These are phyloP conservation scores for Aureobasidium namibiae DNA, from an alignment of 2,329 filamentous ascomycete genomes.

Conservation along the genomic window DNA sequence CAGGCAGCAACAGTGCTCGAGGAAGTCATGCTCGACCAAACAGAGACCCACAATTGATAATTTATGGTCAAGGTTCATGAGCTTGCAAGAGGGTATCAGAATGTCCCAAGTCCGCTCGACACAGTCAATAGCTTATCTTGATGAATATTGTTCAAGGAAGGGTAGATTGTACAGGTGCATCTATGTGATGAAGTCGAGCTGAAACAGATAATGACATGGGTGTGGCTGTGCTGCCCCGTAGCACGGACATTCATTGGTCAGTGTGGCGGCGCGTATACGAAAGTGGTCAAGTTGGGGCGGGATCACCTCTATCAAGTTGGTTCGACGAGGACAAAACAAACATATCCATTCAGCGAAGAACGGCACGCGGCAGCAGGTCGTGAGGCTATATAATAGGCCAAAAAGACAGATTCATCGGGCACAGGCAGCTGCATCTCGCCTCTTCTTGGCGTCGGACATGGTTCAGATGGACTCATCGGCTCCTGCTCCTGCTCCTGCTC, in stretches of 20 bases:
- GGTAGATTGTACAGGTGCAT: too few species aligned
- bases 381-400: neutral
- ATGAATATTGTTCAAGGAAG: too few species aligned
- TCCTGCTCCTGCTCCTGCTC: neutral
- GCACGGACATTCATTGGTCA: neutral
- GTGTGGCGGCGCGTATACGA: slow-evolving; percentile 3
- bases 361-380: neutral
- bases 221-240: neutral
- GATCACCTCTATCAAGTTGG: neutral
- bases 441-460: neutral
- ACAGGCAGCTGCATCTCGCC: neutral
- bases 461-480: neutral
- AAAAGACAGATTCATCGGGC: neutral
- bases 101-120: too few species aligned
- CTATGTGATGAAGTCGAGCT: neutral
- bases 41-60: too few species aligned
- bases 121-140: too few species aligned
- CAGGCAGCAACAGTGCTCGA: too few species aligned
- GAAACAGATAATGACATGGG: neutral
- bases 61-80: too few species aligned
- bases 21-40: too few species aligned
- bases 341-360: neutral
- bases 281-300: neutral
- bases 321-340: neutral
- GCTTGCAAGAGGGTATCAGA: too few species aligned